Evolutionary conservation across 805 yeast genomes (phyloP).

Genomic region (Scheffersomyces amazonensis): DNA sequence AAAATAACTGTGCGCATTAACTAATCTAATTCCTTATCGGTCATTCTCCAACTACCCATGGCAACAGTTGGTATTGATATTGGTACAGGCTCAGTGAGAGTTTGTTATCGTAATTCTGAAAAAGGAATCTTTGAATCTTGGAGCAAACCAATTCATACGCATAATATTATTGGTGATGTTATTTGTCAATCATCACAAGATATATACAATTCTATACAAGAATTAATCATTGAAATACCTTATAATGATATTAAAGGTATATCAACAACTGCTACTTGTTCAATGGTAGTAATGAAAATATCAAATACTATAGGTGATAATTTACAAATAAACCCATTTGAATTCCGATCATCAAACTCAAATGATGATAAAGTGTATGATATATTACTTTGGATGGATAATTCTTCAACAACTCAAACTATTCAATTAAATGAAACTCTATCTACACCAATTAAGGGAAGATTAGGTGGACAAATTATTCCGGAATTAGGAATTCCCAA

Average conservation of each 20-base stretch:
- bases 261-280: constrained; percentile 56
- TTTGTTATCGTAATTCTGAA: constrained; percentile 22
- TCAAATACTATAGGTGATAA: constrained; percentile 7
- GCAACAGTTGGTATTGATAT: constrained; percentile 43
- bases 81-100: constrained; percentile 50
- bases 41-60: no score
- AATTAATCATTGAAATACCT: constrained; percentile 13
- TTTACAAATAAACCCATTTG: constrained; percentile 30
- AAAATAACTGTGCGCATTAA: no score
- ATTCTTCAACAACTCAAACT: constrained; percentile 36
- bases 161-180: constrained; percentile 10
- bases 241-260: constrained; percentile 4
- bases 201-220: constrained; percentile 29
- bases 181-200: constrained; percentile 42
- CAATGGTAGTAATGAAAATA: constrained; percentile 45
- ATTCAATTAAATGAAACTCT: constrained; percentile 22
- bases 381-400: constrained; percentile 62
- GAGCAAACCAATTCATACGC: constrained; percentile 15
- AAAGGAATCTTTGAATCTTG: constrained; percentile 6
- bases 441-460: constrained; percentile 13
- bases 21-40: no score
- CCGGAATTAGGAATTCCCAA: constrained; percentile 63
- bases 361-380: constrained; percentile 25
- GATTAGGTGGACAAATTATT: constrained; percentile 44
- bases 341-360: constrained; percentile 7